Conservation (phyloP, 306 rosid species). For the Vigna radiata region DNA sequence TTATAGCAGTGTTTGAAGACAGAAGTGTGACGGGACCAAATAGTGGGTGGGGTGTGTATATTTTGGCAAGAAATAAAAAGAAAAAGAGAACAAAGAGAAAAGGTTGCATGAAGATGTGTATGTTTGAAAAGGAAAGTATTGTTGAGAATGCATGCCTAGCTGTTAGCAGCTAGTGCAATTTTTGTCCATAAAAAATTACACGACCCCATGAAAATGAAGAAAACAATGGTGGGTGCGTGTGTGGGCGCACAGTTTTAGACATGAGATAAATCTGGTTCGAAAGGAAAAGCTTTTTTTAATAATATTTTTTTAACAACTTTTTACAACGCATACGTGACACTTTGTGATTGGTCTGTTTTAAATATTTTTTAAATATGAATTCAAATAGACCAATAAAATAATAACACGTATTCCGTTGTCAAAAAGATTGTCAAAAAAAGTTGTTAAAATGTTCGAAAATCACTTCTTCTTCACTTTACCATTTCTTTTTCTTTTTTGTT, state of each 20-base stretch:
- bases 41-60: slow-evolving; percentile 35
- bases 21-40: slow-evolving; percentile 6
- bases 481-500: not conserved
- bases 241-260: slow-evolving; percentile 44
- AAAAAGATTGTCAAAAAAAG: too few relatives aligned
- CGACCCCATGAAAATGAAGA: slow-evolving; percentile 47
- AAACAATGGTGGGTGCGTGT: slow-evolving; percentile 31
- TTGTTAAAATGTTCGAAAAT: too few relatives aligned
- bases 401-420: too few relatives aligned
- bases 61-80: slow-evolving; percentile 23
- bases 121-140: slow-evolving; percentile 2
- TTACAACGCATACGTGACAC: too few relatives aligned
- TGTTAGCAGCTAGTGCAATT: slow-evolving; percentile 8
- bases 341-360: too few relatives aligned
- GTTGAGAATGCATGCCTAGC: not conserved
- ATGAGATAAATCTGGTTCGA: slow-evolving; percentile 3
- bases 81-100: slow-evolving; percentile 1
- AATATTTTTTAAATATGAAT: too few relatives aligned
- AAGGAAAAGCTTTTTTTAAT: too few relatives aligned
- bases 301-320: too few relatives aligned
- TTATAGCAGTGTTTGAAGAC: not conserved
- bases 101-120: slow-evolving; percentile 28
- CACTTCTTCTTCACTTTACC: not conserved
- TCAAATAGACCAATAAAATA: too few relatives aligned
- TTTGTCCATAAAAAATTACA: slow-evolving; percentile 45